Percentiles rank a stretch among this genome's conserved stretches.
phyloP scores from a whole-genome alignment of 257 asterid species.

The Vinca minor region DNA sequence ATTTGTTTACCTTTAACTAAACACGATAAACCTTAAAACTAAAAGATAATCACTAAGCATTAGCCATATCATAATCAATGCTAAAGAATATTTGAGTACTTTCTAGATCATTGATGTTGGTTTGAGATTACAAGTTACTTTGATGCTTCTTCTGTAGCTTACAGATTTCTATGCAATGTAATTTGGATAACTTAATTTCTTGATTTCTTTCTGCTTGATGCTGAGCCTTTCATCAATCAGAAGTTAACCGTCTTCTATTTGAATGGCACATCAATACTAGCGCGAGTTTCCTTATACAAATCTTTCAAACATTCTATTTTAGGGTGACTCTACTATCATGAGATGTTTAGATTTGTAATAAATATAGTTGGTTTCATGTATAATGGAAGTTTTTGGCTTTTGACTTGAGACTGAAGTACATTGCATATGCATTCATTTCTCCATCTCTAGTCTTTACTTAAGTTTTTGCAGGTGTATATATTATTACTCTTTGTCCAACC shows the following conservation, averaged over 20 bases:
- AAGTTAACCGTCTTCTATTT: not conserved
- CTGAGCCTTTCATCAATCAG: not conserved
- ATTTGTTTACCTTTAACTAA: no score
- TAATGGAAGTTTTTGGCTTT: not conserved
- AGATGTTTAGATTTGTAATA: not conserved
- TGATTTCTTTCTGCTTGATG: not conserved
- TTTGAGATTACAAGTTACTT: not conserved
- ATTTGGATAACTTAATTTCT: not conserved
- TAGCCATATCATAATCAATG: no score
- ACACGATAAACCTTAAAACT: no score
- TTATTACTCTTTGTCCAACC: slow-evolving; percentile 33
- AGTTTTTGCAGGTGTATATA: slow-evolving; percentile 49
- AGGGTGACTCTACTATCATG: not conserved
- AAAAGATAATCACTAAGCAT: no score
- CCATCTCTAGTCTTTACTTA: slow-evolving; percentile 36
- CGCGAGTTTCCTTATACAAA: not conserved
- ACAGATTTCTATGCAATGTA: not conserved
- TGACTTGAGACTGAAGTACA: slow-evolving; percentile 1
- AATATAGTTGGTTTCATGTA: not conserved
- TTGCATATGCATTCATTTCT: slow-evolving; percentile 19
- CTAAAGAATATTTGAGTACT: no score
- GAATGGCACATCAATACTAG: not conserved
- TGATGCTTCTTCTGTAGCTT: not conserved
- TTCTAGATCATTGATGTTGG: not conserved
- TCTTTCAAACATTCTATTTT: not conserved